Evolutionary conservation across 202 grass and related monocot genomes (phyloP), one percentile per base, ranked within the genome.

Genomic region (Carex sylvatica): DNA sequence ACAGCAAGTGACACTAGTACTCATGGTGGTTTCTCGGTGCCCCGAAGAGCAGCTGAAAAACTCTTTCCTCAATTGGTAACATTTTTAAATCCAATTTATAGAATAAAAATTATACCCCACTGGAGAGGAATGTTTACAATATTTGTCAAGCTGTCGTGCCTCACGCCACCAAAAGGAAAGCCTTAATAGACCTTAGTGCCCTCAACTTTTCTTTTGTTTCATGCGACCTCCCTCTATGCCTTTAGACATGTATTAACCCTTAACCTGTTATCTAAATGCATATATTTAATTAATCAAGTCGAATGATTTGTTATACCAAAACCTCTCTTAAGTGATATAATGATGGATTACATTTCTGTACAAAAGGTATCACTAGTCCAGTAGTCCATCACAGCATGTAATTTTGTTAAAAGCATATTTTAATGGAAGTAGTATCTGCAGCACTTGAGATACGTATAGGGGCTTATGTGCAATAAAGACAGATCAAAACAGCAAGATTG

Each of bases 1-100:
- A 99, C 93, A 2, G 91, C 89, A 26, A 99, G 96, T 77, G 96
- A 99, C 68, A 99, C 96, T 22, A 99, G 96, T 64, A 99, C 93
- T 9, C 96, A 96, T 82, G 96, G 96, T 61, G 96, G 93, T 20
- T 99, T 99, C 89, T 98, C 95, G 15, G 95, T 98, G 38, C 92
- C 95, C 30, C 84, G 96, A 69, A 87, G 91, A 58, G 91, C 96
- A 56, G 96, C 96, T 44, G 96, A 99, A 80, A 99, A 99, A 65
- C 42, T 99, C 73, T 99, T 99, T 83, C 96, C 96, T 19, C 96
- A 96, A 58, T 75, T 99, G 82, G 96, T 99, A 90, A 84, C 35
- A 61, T 16, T 68, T 80, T 80, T 30, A 46, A 65, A 36, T 47
- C 22, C 24, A 13, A 55, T 54, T 55, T 24, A 26, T 46, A 40